Evolutionary conservation across 306 rosid genomes (phyloP), one percentile per base, ranked within the genome.

Genomic region (Begonia peltatifolia): DNA sequence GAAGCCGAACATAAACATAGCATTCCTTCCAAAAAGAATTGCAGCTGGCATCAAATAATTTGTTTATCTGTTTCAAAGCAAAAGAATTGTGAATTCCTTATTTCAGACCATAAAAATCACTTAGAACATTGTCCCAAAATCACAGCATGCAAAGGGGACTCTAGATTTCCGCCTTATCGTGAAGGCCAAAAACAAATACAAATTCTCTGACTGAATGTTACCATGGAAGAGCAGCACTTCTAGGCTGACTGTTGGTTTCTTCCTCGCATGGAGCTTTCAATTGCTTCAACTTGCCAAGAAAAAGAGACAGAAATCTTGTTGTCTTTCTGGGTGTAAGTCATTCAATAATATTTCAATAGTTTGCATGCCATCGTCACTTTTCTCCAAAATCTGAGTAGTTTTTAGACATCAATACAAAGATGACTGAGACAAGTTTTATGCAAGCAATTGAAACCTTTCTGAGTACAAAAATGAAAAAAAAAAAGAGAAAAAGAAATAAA

Each of bases 301-400:
- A 42, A 43, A 69, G 72, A 76, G 72, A 63, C 14, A 42, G 71
- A 68, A 73, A 68, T 73, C 57, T 76, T 70, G 68, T 87, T 76
- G 74, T 78, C 73, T 20, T 3, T 20, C 58, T 48, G 62, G 41
- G n/a, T 11, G 66, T 41, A 56, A 51, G 54, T 60, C 65, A 76
- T 67, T 71, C 74, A 73, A 74, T 68, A 68, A 65, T 69, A 64
- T 54, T 55, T 69, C 58, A 64, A 67, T 64, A 68, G 62, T 56
- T 69, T 71, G 61, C 48, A 69, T 65, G 55, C 63, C 82, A 73
- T 58, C 84, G 68, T 83, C 94, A 89, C 70, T 90, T 79, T 14
- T 69, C 75, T 77, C 77, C 81, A 62, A 14, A 65, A 69, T 74
- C 94, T 92, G 96, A 20, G 23, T 20, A 20, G 23, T 20, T 20